phyloP scores from a whole-genome alignment of 345 rosid species.

The Nasturtium officinale region DNA sequence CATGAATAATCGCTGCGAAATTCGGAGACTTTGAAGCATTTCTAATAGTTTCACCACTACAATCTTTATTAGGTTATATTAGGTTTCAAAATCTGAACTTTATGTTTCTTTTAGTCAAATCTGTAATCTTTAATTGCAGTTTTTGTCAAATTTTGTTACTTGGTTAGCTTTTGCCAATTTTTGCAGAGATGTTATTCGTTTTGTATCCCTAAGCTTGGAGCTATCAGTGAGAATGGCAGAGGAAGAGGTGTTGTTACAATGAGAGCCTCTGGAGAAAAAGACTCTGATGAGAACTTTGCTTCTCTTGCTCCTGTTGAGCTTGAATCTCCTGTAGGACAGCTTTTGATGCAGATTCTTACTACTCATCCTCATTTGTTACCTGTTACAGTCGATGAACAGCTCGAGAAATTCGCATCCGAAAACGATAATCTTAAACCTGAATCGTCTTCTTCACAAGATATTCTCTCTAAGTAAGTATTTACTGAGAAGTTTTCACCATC shows the following conservation, averaged over 20 bases:
- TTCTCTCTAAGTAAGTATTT: slow-evolving; percentile 68
- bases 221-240: slow-evolving; percentile 44
- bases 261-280: slow-evolving; percentile 60
- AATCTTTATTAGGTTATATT: neutral
- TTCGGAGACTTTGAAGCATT: neutral
- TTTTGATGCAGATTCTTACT: slow-evolving; percentile 71
- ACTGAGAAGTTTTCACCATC: too few relatives aligned
- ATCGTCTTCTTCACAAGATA: slow-evolving; percentile 50
- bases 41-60: neutral
- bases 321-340: slow-evolving; percentile 85
- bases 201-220: slow-evolving; percentile 54
- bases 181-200: slow-evolving; percentile 57
- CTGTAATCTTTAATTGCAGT: neutral
- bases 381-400: slow-evolving; percentile 83
- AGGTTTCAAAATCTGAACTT: neutral
- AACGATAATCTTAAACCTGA: slow-evolving; percentile 53
- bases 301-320: slow-evolving; percentile 77
- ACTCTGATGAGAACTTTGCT: slow-evolving; percentile 47
- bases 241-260: slow-evolving; percentile 53
- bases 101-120: neutral
- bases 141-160: neutral
- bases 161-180: neutral
- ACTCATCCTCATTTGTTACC: slow-evolving; percentile 91
- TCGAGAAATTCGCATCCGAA: slow-evolving; percentile 70
- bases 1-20: neutral